Percentiles rank a stretch among this genome's conserved stretches.
These are phyloP conservation scores for Tylopilus sp. DNA, from an alignment of 768 basidiomycete genomes.

Conservation along the genomic window DNA sequence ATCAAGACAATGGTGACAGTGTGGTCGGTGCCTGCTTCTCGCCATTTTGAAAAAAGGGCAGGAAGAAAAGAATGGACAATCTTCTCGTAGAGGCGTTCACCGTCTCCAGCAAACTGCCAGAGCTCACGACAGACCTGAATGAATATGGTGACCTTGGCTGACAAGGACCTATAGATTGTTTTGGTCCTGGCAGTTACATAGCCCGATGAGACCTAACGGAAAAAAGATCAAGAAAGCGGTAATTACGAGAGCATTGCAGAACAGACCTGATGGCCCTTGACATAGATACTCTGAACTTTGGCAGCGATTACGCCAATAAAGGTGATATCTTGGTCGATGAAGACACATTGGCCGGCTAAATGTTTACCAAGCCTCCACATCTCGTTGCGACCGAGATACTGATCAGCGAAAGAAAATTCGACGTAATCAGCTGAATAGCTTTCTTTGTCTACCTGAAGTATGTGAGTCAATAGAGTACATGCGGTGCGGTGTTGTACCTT, in stretches of 20 bases:
- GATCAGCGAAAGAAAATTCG: constrained; percentile 91
- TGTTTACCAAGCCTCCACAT: constrained; percentile 93
- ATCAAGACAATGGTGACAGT: constrained; percentile 93
- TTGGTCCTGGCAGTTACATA: constrained; percentile 82
- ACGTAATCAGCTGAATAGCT: constrained; percentile 69
- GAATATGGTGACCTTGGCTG: constrained; percentile 89
- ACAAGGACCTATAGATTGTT: constrained; percentile 83
- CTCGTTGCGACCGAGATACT: constrained; percentile 92
- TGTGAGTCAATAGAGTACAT: constrained; percentile 13
- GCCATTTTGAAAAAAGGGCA: constrained; percentile 82
- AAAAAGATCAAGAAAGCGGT: neutral
- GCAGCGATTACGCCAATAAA: constrained; percentile 83
- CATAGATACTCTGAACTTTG: constrained; percentile 76
- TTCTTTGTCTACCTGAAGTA: constrained; percentile 60
- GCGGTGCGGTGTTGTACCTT: constrained; percentile 44
- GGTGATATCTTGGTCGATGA: constrained; percentile 78
- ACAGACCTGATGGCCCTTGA: constrained; percentile 61
- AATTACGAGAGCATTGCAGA: neutral
- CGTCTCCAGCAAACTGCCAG: constrained; percentile 96
- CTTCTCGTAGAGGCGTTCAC: constrained; percentile 94
- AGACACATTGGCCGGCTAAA: constrained; percentile 76
- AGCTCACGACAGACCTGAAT: constrained; percentile 95
- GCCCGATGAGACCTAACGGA: constrained; percentile 71
- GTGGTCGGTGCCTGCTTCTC: constrained; percentile 82
- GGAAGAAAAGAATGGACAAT: constrained; percentile 97